Base-by-base conservation (phyloP, 1,139 yeast species). In the Debaryomycetaceae sp. region DNA sequence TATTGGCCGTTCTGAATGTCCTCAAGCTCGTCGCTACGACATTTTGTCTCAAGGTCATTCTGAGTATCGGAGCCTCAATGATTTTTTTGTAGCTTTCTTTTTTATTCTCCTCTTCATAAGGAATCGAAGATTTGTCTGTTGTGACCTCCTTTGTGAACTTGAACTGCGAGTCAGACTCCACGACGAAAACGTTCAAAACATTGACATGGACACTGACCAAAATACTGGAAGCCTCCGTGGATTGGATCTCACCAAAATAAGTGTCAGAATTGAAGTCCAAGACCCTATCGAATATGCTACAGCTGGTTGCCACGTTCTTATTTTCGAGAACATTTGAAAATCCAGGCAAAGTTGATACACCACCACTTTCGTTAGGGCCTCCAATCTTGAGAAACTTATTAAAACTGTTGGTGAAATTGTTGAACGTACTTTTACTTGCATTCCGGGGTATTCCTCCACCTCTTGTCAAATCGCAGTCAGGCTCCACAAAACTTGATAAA, bases 171-270 rank as follows among this genome's bases (percentile, higher is more conserved):
- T 58, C 45, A 1, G 50, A 46, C 42, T 65, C 68, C 8, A 72
- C 53, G 6, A 66, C 68, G 35, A 73, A 53, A 2, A 73, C 58
- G 51, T 72, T 73, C 34, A 72, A 50, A 0, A 72, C 63, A 47
- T 69, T 71, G 34, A 70, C 66, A 54, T 72, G 64, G 13, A 65
- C 54, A 2, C 74, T 60, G 3, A 72, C 56, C 43, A 72, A 47
- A 29, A 73, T 52, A 43, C 64, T 63, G 13, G 50, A 40, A 5
- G 55, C 39, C 9, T 50, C 37, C 7, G 57, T 48, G 1, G 59
- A 49, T 3, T 48, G 44, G 11, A 71, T 44, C 17, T 56, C 61
- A 11, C 52, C 44, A 14, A 39, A 40, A 49, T 67, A 69, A 1
- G 55, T 45, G 4, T 58, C 63, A 6, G 54, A 54, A 42, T 68